phyloP scores from a whole-genome alignment of 2,329 filamentous ascomycete species.

The Stemphylium lycopersici region DNA sequence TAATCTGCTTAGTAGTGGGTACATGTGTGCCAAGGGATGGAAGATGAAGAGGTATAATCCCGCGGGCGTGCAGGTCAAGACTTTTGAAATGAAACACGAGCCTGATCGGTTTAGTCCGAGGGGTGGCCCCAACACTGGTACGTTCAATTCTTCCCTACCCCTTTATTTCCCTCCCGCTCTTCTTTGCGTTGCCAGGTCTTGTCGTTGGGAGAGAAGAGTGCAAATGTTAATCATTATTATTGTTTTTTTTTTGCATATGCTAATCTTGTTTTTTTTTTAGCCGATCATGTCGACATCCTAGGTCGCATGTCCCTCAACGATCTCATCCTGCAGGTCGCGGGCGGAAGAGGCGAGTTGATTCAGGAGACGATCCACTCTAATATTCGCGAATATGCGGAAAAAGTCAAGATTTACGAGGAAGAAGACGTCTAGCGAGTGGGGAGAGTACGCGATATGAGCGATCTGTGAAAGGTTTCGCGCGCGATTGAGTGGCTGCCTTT shows the following conservation, averaged over 20 bases:
- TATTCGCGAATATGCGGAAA: slow-evolving; percentile 81
- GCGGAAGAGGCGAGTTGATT: slow-evolving; percentile 81
- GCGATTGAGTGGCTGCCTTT: neutral
- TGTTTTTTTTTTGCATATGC: neutral
- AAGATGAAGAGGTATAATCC: slow-evolving; percentile 93
- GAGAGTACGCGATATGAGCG: neutral
- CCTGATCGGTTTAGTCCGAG: slow-evolving; percentile 89
- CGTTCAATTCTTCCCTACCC: slow-evolving; percentile 19
- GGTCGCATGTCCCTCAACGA: slow-evolving; percentile 90
- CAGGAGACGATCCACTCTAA: slow-evolving; percentile 78
- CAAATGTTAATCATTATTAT: too few relatives aligned
- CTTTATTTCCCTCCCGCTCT: too few relatives aligned
- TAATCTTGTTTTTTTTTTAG: slow-evolving; percentile 45
- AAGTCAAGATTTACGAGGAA: slow-evolving; percentile 78
- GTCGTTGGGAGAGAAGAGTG: too few relatives aligned
- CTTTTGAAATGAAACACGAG: slow-evolving; percentile 96
- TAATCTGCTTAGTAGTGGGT: slow-evolving; percentile 86
- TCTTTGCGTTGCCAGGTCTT: too few relatives aligned
- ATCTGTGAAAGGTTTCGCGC: neutral
- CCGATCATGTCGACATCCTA: slow-evolving; percentile 96
- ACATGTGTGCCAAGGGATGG: slow-evolving; percentile 98
- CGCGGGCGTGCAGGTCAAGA: slow-evolving; percentile 77
- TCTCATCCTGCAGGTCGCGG: slow-evolving; percentile 82
- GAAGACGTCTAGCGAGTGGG: neutral
- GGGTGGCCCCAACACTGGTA: slow-evolving; percentile 68